These are phyloP conservation scores for Phytophthora idaei DNA, from an alignment of 352 stramenopile genomes.

Conservation along the genomic window DNA sequence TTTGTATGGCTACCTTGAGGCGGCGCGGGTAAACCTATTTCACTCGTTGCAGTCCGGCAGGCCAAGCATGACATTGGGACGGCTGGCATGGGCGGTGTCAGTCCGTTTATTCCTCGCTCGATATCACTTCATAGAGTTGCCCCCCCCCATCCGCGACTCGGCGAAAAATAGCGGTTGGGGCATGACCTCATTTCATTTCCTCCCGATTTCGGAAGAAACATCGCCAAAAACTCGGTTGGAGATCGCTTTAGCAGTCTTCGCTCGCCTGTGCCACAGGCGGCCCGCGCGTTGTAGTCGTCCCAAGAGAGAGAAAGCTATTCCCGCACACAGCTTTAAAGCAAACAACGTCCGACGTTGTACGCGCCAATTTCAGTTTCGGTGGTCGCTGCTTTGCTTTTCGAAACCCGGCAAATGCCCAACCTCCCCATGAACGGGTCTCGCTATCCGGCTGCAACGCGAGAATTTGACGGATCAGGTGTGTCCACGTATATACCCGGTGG, in stretches of 20 bases:
- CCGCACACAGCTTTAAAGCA: background rate
- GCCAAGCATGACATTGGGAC: conserved; percentile 5
- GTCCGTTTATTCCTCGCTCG: background rate
- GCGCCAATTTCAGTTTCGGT: conserved; percentile 32
- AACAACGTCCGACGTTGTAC: background rate
- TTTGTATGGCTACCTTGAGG: conserved; percentile 18
- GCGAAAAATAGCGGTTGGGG: conserved; percentile 23
- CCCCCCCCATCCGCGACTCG: conserved; percentile 4
- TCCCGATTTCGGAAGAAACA: conserved; percentile 29
- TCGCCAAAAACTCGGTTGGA: conserved; percentile 15
- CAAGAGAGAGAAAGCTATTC: conserved; percentile 24
- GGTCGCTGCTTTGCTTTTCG: conserved; percentile 15
- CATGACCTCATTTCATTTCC: conserved; percentile 35
- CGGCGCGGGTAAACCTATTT: conserved; percentile 14
- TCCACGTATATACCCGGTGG: conserved; percentile 13
- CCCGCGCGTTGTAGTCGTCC: conserved; percentile 35
- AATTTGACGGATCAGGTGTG: conserved; percentile 23
- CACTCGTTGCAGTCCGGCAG: conserved; percentile 19
- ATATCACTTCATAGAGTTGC: conserved; percentile 9
- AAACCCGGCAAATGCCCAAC: conserved; percentile 26
- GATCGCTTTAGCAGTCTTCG: conserved; percentile 8
- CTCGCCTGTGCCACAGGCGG: conserved; percentile 40
- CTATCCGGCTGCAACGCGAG: conserved; percentile 22
- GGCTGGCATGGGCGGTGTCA: conserved; percentile 2
- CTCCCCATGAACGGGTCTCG: conserved; percentile 32